Evolutionary conservation across 208 protist species (phyloP).

Genomic region (Leishmania major): DNA sequence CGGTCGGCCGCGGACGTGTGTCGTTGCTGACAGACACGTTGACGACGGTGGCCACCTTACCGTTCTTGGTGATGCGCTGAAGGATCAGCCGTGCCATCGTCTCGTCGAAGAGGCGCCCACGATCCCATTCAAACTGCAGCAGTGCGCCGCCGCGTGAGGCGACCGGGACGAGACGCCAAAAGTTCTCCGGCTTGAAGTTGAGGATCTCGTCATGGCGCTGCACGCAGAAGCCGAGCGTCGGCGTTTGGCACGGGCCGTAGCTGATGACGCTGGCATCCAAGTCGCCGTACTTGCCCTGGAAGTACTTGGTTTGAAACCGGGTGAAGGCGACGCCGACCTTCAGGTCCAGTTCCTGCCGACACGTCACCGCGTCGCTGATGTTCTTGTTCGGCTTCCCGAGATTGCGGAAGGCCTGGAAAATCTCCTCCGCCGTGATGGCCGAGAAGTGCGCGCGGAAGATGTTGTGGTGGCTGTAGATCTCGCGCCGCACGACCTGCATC

Average conservation of each 20-base stretch:
- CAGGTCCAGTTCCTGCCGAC: constrained; percentile 95
- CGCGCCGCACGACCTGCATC: constrained; percentile 77
- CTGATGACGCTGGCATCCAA: constrained; percentile 89
- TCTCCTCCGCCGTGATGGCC: constrained; percentile 87
- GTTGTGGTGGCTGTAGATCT: constrained; percentile 56
- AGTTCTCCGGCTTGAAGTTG: constrained; percentile 93
- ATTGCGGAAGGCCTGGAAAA: constrained; percentile 80
- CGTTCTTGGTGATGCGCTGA: constrained; percentile 51
- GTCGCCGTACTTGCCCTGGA: constrained; percentile 90
- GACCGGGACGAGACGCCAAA: constrained; percentile 80
- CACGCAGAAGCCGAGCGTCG: constrained; percentile 95
- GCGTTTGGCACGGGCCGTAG: constrained; percentile 98
- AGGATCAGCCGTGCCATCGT: constrained; percentile 72
- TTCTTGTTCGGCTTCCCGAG: constrained; percentile 92
- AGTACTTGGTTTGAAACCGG: constrained; percentile 92
- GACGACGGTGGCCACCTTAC: constrained; percentile 66
- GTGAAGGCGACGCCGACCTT: constrained; percentile 97
- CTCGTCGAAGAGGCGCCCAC: constrained; percentile 91
- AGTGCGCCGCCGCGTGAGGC: constrained; percentile 61
- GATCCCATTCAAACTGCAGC: constrained; percentile 89
- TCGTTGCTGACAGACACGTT: constrained; percentile 63
- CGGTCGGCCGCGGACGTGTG: constrained; percentile 71
- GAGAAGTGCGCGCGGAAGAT: constrained; percentile 94
- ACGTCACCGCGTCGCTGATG: constrained; percentile 93
- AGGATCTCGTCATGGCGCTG: constrained; percentile 92